Evolutionary conservation across 441 rosid genomes (phyloP).

Genomic region (Bruguiera hainesii): DNA sequence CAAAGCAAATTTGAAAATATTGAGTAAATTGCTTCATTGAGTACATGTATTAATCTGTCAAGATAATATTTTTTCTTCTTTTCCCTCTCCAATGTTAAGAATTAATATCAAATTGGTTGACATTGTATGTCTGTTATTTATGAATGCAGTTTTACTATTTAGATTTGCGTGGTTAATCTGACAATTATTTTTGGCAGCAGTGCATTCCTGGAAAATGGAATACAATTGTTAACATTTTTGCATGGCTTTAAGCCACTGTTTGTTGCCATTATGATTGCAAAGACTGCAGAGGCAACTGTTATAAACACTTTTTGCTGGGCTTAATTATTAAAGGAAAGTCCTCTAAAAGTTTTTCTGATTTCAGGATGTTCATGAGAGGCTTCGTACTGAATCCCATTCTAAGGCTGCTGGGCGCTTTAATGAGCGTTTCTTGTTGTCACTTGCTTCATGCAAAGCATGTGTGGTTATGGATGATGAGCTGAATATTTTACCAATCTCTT

Average conservation of each 20-base stretch:
- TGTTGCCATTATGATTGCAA: not conserved
- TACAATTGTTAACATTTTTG: not conserved
- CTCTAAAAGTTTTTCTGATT: constrained; percentile 28
- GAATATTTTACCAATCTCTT: constrained; percentile 84
- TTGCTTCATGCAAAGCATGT: constrained; percentile 92
- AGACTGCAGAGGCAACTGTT: not conserved
- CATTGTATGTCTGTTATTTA: not conserved
- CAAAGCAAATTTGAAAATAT: not conserved
- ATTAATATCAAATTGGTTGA: not conserved
- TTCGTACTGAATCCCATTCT: constrained; percentile 94
- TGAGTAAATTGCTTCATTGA: not conserved
- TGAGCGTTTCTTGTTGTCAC: constrained; percentile 86
- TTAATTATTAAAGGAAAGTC: constrained; percentile 2
- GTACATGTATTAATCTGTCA: no score
- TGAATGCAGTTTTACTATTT: not conserved
- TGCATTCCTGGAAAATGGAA: not conserved
- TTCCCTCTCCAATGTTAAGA: no score
- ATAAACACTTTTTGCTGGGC: not conserved
- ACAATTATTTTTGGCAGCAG: not conserved
- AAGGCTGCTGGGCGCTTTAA: constrained; percentile 84
- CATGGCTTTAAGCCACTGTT: not conserved
- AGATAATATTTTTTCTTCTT: no score
- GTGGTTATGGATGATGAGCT: constrained; percentile 95
- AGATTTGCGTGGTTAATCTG: not conserved
- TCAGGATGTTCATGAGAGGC: constrained; percentile 98